Base-by-base conservation (phyloP, 2,329 filamentous ascomycete species). In the Pseudogymnoascus sp. region DNA sequence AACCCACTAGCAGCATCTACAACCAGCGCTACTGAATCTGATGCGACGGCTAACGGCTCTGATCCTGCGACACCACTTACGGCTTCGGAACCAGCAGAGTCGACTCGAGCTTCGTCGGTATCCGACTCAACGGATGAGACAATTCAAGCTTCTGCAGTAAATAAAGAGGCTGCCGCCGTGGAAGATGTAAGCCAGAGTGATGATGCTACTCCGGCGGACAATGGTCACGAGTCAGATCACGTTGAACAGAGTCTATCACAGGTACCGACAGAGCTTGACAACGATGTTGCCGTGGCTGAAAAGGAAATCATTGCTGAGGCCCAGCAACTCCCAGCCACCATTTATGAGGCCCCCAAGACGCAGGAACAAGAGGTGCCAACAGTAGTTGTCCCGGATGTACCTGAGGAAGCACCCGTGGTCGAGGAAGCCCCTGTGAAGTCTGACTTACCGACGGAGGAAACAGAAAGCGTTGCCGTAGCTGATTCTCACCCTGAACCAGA, bases 111-210 rank as follows among this genome's bases (percentile, higher is more conserved):
- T 3, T 87, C 84, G 0, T 87, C 85, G 0, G 71, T 87, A 8
- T 87, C 84, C 5, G 85, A 86, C 65, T 83, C 81, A 1, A 86
- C 84, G 1, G 81, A 86, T 64, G 83, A 85, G 69, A 86, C 84
- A 4, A 72, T 83, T 1, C 77, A 79, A 51, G 75, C 74, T 54
- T 59, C 60, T 16, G 61, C 36, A 11, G 62, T 21, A 21, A 16
- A 37, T 3, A 69, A 69, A 31, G 61, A 62, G 29, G 18, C 16
- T 34, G 8, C 29, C 2, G 10, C 4, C 10, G 29, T 57, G 29
- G 51, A 57, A 14, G 51, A 57, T 57, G 29, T 21, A 12, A 36
- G n/a, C 51, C 10, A 57, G 7, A 34, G 29, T 21, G 51, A 16
- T 57, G 51, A 57, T 57, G 2, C 29, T 4, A 5, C 11, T n/a